Evolutionary conservation across 495 filamentous ascomycete species (phyloP), one percentile per base, ranked within the genome.

Genomic region (Aspergillus kassunensis): DNA sequence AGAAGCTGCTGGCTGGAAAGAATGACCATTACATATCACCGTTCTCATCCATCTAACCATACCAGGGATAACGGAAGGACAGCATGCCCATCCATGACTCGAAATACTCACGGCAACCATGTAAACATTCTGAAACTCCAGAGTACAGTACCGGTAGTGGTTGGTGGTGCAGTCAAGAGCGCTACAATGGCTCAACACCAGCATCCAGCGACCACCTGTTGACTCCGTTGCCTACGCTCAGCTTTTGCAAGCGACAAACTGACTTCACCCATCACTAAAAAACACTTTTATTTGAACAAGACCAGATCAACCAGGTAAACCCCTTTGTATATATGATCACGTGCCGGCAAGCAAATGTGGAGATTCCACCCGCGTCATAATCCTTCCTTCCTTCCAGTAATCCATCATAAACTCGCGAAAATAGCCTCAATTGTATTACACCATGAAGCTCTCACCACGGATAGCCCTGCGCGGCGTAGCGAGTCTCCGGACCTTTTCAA

Each of bases 401-500:
- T 45, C 27, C 24, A 45, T 45, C 33, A 21, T 4, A 3, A 23
- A 33, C 16, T 27, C 9, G n/a, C 12, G 35, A 11, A 4, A 46
- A 30, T 15, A 19, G 2, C 1, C n/a, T 30, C 18, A 21, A 24
- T 24, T 35, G 2, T 33, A 2, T 3, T 11, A 24, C 15, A 33
- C 36, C 10, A 29, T 55, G 29, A 61, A 66, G 51, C 54, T 65
- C 1, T 57, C 64, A 34, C 18, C 55, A 6, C 59, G 64, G n/a
- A 44, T 51, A 24, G 51, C 60, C 35, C 31, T 58, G 6, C 55
- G 59, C 34, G 50, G 54, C 33, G 12, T 41, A 1, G 20, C 60
- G 0, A 53, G 59, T 18, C n/a, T 63, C 37, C 67, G 73, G 1
- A 42, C 61, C 8, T 74, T 76, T 51, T 76, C 73, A 5, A 70